Percentiles rank a stretch among this genome's conserved stretches.
Conservation (phyloP, 2,329 filamentous ascomycete genomes). For the Aureobasidium sp. region DNA sequence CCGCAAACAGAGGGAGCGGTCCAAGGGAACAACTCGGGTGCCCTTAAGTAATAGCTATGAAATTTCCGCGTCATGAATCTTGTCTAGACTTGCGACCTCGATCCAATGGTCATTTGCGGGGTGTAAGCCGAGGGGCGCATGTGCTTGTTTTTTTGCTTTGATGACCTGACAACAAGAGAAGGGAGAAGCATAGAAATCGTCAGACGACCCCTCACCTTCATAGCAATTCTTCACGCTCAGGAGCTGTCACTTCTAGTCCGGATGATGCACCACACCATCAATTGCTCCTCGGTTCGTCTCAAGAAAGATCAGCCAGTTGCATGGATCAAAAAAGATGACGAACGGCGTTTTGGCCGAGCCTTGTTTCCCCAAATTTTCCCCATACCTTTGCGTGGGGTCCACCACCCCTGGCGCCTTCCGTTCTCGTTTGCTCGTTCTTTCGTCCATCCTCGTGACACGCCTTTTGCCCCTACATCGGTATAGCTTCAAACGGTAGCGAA, state of each 20-base stretch:
- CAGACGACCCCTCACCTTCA: conserved; percentile 5
- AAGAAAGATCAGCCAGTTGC: not conserved
- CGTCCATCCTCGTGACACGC: conserved; percentile 3
- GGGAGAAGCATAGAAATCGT: not conserved
- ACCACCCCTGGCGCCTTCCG: conserved; percentile 10
- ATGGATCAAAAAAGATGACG: not conserved
- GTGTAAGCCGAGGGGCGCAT: not conserved
- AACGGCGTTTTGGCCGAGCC: not conserved
- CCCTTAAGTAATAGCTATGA: conserved; percentile 12
- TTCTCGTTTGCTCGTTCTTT: not conserved
- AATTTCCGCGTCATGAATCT: conserved; percentile 1
- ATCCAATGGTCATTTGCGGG: conserved; percentile 4
- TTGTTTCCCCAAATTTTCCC: conserved; percentile 8
- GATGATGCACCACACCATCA: not conserved
- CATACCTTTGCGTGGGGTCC: not conserved
- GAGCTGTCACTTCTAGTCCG: not conserved
- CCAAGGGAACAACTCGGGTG: conserved; percentile 13
- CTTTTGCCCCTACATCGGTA: not conserved
- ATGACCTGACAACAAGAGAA: not conserved
- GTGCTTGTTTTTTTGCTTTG: not conserved
- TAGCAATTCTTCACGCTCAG: not conserved
- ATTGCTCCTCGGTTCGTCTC: not conserved
- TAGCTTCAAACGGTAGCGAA: not conserved
- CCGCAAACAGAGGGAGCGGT: conserved; percentile 7
- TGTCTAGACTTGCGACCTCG: not conserved